phyloP scores from a whole-genome alignment of 2,329 filamentous ascomycete genomes.

The Botrytis hyacinthi region DNA sequence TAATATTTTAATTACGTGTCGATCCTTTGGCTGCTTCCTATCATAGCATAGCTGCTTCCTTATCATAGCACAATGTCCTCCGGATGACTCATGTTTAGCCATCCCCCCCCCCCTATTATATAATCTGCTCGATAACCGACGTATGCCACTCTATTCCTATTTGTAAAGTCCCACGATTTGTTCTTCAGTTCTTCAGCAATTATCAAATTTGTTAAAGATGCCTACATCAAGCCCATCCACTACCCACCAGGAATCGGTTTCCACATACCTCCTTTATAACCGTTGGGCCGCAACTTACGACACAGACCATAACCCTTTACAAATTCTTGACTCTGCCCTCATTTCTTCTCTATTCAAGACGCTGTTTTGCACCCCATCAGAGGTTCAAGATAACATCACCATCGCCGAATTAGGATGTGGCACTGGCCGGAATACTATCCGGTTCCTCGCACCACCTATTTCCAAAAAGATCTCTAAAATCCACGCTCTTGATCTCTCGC shows the following conservation, averaged over 20 bases:
- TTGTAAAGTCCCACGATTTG: neutral
- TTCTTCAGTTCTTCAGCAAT: neutral
- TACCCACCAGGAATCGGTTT: conserved; percentile 35
- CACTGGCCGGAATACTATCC: conserved; percentile 61
- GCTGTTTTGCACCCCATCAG: conserved; percentile 42
- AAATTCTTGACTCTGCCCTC: conserved; percentile 59
- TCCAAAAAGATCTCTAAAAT: conserved; percentile 29
- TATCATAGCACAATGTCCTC: neutral
- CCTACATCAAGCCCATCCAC: conserved; percentile 22
- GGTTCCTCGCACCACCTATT: conserved; percentile 42
- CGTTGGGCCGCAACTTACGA: conserved; percentile 58
- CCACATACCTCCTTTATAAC: conserved; percentile 48
- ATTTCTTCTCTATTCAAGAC: conserved; percentile 50
- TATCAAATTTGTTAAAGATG: neutral
- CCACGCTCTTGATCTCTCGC: conserved; percentile 51
- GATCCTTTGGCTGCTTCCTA: neutral
- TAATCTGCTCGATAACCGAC: neutral
- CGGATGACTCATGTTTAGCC: neutral
- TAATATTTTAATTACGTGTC: neutral
- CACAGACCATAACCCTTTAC: conserved; percentile 64
- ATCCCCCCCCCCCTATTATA: neutral
- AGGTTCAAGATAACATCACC: conserved; percentile 36
- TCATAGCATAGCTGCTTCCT: no score
- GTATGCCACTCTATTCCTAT: neutral
- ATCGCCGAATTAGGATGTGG: conserved; percentile 63